phyloP scores from a whole-genome alignment of 2,329 filamentous ascomycete species.

The Microdochium nivale region DNA sequence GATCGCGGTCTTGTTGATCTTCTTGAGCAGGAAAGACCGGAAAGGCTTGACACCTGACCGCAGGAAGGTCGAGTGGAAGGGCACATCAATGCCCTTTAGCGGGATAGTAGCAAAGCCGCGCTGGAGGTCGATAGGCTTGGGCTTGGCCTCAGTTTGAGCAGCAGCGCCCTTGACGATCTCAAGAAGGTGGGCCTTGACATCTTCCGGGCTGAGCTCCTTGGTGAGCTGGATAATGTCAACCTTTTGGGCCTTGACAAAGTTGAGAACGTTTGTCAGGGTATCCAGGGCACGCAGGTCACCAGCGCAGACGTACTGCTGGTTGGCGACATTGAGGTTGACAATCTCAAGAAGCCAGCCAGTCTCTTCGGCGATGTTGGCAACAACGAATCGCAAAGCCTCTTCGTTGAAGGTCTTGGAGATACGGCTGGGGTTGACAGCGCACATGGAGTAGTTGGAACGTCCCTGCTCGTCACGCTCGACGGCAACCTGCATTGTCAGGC shows the following conservation, averaged over 20 bases:
- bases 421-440: conserved; percentile 94
- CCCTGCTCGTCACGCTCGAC: conserved; percentile 91
- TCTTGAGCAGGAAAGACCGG: conserved; percentile 96
- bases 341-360: conserved; percentile 96
- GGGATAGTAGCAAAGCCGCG: conserved; percentile 96
- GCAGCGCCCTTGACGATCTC: conserved; percentile 88
- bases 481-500: conserved; percentile 97
- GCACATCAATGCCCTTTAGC: conserved; percentile 93
- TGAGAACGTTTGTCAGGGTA: conserved; percentile 71
- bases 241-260: conserved; percentile 94
- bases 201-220: conserved; percentile 76
- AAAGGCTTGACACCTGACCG: conserved; percentile 98
- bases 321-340: conserved; percentile 87
- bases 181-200: conserved; percentile 81
- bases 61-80: conserved; percentile 98
- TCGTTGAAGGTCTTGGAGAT: conserved; percentile 99
- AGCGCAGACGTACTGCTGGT: conserved; percentile 68
- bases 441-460: conserved; percentile 98
- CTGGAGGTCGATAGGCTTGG: conserved; percentile 78
- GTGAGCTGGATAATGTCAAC: conserved; percentile 94
- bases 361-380: conserved; percentile 88
- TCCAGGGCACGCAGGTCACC: conserved; percentile 65
- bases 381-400: conserved; percentile 91
- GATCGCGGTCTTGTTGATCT: conserved; percentile 99
- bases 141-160: conserved; percentile 81